Percentiles rank a stretch among this genome's conserved stretches.
Evolutionary conservation across 345 rosid species (phyloP).

Genomic region (Geranium brycei): DNA sequence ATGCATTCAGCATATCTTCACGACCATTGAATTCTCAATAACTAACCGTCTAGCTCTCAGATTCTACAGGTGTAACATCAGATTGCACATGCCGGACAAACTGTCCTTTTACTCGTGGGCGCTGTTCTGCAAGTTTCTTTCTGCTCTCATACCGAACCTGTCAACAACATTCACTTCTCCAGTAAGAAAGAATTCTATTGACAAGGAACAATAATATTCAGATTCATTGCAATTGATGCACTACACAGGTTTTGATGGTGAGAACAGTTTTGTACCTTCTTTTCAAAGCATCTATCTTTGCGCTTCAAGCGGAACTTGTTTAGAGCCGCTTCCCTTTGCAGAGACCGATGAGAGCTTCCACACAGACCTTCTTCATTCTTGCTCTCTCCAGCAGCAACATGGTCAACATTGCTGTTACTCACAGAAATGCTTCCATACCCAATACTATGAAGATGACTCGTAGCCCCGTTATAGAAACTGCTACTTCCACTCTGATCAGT

Average conservation of each 20-base stretch:
- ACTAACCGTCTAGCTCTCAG: slow-evolving; percentile 4
- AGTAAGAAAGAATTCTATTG: background rate
- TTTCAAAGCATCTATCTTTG: slow-evolving; percentile 84
- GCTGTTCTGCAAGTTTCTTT: slow-evolving; percentile 66
- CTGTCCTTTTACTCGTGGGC: slow-evolving; percentile 65
- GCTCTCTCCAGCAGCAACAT: slow-evolving; percentile 32
- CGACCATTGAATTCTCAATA: background rate
- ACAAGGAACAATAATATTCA: no score
- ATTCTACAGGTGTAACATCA: slow-evolving; percentile 15
- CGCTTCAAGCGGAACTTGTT: slow-evolving; percentile 84
- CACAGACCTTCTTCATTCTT: slow-evolving; percentile 25
- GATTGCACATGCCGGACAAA: slow-evolving; percentile 42
- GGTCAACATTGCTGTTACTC: slow-evolving; percentile 38
- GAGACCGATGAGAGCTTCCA: slow-evolving; percentile 34
- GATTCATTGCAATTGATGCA: no score
- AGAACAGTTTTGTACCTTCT: slow-evolving; percentile 45
- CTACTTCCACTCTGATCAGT: slow-evolving; percentile 54
- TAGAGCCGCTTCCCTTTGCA: slow-evolving; percentile 79
- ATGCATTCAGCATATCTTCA: background rate
- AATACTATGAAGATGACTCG: slow-evolving; percentile 27
- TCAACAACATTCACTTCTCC: background rate
- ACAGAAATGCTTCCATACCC: slow-evolving; percentile 41
- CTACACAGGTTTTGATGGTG: background rate
- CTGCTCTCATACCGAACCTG: slow-evolving; percentile 77
- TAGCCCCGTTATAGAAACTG: slow-evolving; percentile 44